Conservation (phyloP, 2,329 filamentous ascomycete species). For the Pseudogymnoascus pannorum region DNA sequence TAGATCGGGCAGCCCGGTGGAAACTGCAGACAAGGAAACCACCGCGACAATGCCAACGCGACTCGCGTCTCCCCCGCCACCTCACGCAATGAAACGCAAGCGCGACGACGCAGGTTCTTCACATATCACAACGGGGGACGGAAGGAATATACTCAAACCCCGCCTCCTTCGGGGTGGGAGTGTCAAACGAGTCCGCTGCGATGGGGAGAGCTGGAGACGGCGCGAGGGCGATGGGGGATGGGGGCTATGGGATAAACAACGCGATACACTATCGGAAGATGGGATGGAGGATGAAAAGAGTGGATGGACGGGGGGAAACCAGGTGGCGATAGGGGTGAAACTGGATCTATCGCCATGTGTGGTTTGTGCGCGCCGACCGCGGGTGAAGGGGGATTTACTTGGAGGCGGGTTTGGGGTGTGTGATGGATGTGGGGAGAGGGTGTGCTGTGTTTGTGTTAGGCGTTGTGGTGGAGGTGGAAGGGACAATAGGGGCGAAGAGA, state of each 20-base stretch:
- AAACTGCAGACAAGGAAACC: neutral
- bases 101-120: neutral
- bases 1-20: neutral
- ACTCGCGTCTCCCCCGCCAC: neutral
- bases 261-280: neutral
- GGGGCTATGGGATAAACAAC: neutral
- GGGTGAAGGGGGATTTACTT: conserved; percentile 52
- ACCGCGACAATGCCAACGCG: neutral
- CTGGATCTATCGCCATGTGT: conserved; percentile 49
- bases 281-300: neutral
- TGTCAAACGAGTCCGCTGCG: neutral
- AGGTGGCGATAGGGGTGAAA: conserved; percentile 5
- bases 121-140: neutral
- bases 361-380: conserved; percentile 59
- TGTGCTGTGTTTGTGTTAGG: conserved; percentile 63
- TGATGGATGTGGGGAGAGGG: conserved; percentile 51
- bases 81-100: neutral
- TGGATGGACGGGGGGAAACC: neutral
- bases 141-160: neutral
- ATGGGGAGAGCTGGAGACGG: neutral
- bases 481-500: neutral
- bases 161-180: neutral
- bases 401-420: conserved; percentile 57
- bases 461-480: conserved; percentile 48
- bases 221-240: neutral